Evolutionary conservation across 78 protist species (phyloP), one percentile per base, ranked within the genome.

Genomic region (Chrysochromulina tobinii): DNA sequence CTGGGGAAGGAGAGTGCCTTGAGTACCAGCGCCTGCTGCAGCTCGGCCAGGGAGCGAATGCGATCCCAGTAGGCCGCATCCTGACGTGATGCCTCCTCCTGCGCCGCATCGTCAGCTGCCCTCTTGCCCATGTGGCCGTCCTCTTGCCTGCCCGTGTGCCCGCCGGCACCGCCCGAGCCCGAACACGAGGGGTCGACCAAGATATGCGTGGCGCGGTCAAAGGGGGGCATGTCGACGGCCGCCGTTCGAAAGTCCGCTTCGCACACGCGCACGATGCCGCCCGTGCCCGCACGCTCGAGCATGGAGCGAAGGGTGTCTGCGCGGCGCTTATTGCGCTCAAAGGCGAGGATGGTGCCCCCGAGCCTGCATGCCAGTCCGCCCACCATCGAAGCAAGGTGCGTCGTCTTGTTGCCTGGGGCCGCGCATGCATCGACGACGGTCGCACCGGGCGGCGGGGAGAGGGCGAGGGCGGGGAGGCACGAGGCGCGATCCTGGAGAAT

Each of bases 401-500:
- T 72, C 48, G 95, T 94, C 89, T 94, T 94, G 90, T 90, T 90
- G 55, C 95, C 96, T 15, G 96, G 96, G 1, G 96, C 96, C 11
- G 96, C 93, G 73, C 95, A 93, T 1, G 93, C 94, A 53, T 95
- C 96, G 27, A 93, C 38, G n/a, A 81, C 61, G 59, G 66, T 11
- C 5, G 53, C 15, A 55, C 88, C 61, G 8, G 75, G 58, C 17
- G 94, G 90, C 11, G 95, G 94, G 17, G 50, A n/a, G 27, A 95
- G 93, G 18, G 85, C 94, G 1, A 86, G 23, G 15, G 93, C 96
- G 1, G 96, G 95, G 50, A 95, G 18, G 87, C 96, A 95, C 18
- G 94, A 88, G 11, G 95, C 91, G 64, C 88, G 93, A 66, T 93
- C 94, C 87, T 93, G 93, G 77, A 88, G 91, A 48, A 94, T 59